Base-by-base conservation (phyloP, 2,329 filamentous ascomycete species). In the Hypoxylon sp. region DNA sequence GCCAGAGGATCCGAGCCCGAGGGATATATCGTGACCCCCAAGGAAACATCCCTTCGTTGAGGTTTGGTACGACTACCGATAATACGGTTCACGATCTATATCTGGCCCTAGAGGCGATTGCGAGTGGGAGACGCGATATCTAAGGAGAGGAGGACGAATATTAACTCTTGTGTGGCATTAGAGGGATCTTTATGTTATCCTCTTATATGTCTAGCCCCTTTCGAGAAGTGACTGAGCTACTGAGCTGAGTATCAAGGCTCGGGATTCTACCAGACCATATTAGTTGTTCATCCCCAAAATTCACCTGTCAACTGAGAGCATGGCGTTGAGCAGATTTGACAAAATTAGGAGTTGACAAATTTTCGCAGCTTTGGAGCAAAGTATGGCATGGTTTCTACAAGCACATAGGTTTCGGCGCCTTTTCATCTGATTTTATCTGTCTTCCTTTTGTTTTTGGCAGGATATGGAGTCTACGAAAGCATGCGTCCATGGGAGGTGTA, bases 381-480 rank as follows among this genome's bases (percentile, higher is more conserved):
- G 28, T 23, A 25, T 34, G 60, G 67, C 52, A 36, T 50, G 38
- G 34, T 46, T 32, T 49, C 62, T 46, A 25, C 46, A 48, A 34
- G 49, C 19, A 21, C 36, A 25, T 17, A 11, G 23, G 21, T 25
- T 46, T 17, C 23, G 34, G 34, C 23, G 25, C 14, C 41, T 34
- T 51, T 23, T n/a, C 5, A 25, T 41, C 36, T 23, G 30, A 49
- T 52, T 52, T 52, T 60, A 41, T 45, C 28, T 55, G 21, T 60
- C 13, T 23, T 57, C 32, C 34, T 46, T 57, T 56, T 41, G 59
- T 13, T 52, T 57, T 51, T 64, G 38, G 41, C 17, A 14, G 62
- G 58, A 53, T 65, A 68, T 34, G 62, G 62, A 50, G 52, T 68
- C 43, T 52, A 65, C 50, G 58, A 60, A 51, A 59, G 53, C 65